Base-by-base conservation (phyloP, 2,329 filamentous ascomycete species). In the Trichophyton rubrum region DNA sequence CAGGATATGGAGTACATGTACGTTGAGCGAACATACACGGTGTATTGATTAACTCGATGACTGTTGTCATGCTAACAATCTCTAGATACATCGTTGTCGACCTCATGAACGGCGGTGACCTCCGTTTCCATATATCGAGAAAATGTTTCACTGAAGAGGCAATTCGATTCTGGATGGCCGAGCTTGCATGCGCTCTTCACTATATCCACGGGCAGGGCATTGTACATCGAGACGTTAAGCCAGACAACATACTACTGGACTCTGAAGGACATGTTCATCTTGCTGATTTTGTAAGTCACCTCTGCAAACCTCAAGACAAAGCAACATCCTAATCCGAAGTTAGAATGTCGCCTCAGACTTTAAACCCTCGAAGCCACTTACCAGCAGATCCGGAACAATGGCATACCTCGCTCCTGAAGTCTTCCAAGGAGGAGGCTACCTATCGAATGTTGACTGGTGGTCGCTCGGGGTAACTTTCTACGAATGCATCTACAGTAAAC, bases 1-100 rank as follows among this genome's bases (percentile, higher is more conserved):
- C 93, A 99, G 76, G 93, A 99, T 75, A 90, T 97, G 68, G 93
- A 99, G 75, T 99, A 99, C 76, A 87, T 99, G 90, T 96, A 80
- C 70, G 88, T 74, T 62, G 27, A 17, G 43, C 30, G 24, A 38
- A n/a, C 59, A n/a, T 43, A 20, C 49, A 41, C 41, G 27, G 35
- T 57, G 9, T 38, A 9, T 38, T 2, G 8, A 9, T 38, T 38
- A 38, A 13, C 9, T 38, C 43, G 41, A 20, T 27, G n/a, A 1
- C 17, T 30, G 17, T 33, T 0, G 35, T 24, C 5, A 33, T 30
- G 61, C 68, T 75, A 65, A 72, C 66, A 45, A 38, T 5, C 41
- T 51, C n/a, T 59, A 87, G 85, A 70, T 89, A 99, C 74, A 85
- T 99, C 60, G 92, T 99, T 59, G 90, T 99, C 64, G 93, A 99